Percentiles rank a stretch among this genome's conserved stretches.
phyloP scores from a whole-genome alignment of 371 early-diverging fungal genomes.

The Apophysomyces elegans region DNA sequence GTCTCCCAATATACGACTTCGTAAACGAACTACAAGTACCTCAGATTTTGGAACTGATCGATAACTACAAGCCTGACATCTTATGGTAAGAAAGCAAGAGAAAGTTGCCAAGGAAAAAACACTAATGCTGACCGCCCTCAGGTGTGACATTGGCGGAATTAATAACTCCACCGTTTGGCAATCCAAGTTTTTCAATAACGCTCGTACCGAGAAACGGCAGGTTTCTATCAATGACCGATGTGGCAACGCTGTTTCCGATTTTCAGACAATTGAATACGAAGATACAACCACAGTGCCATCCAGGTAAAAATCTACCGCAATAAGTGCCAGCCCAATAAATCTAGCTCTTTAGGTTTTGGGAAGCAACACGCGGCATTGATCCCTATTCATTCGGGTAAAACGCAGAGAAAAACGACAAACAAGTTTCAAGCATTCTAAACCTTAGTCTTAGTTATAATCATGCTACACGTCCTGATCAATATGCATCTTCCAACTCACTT shows the following conservation, averaged over 20 bases:
- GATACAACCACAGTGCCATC: slow-evolving; percentile 20
- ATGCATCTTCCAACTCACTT: slow-evolving; percentile 25
- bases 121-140: neutral
- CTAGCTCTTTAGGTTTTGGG: slow-evolving; percentile 33
- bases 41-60: slow-evolving; percentile 34
- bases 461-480: slow-evolving; percentile 29
- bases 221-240: slow-evolving; percentile 41
- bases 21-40: slow-evolving; percentile 45
- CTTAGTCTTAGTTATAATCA: slow-evolving; percentile 23
- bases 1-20: slow-evolving; percentile 30
- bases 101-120: neutral
- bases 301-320: slow-evolving; percentile 11
- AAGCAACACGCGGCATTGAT: slow-evolving; percentile 46
- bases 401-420: neutral
- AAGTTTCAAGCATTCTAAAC: neutral
- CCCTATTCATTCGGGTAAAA: slow-evolving; percentile 43
- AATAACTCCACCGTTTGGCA: slow-evolving; percentile 42
- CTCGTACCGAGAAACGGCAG: slow-evolving; percentile 12
- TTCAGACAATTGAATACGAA: slow-evolving; percentile 40
- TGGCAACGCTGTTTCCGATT: slow-evolving; percentile 40
- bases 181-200: slow-evolving; percentile 30
- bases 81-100: slow-evolving; percentile 27
- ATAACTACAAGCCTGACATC: slow-evolving; percentile 36
- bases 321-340: neutral
- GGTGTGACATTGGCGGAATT: slow-evolving; percentile 49